A percentile compares a stretch with the other conserved stretches of the same genome.
These are phyloP conservation scores for Thalia dealbata DNA, from an alignment of 176 grass and related monocot species.

Conservation along the genomic window DNA sequence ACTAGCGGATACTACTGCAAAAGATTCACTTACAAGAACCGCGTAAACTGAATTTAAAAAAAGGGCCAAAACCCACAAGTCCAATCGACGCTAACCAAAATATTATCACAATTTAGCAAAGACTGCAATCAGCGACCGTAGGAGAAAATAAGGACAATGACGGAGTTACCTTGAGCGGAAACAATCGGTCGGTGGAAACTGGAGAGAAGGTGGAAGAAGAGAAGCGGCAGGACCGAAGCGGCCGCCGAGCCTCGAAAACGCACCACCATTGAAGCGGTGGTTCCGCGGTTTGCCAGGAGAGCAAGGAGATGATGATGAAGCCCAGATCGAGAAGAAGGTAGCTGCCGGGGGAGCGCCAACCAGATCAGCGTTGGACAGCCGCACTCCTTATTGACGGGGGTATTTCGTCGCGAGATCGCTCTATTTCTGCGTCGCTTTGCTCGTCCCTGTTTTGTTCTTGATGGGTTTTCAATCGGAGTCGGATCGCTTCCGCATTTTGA, in stretches of 20 bases:
- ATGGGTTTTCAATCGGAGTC: neutral
- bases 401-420: neutral
- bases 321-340: neutral
- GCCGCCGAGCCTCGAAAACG: neutral
- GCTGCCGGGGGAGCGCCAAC: neutral
- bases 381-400: neutral
- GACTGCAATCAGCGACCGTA: neutral
- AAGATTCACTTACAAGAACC: too few species aligned
- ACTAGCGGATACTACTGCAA: too few species aligned
- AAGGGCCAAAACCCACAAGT: neutral
- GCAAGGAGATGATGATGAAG: neutral
- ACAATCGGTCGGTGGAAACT: neutral
- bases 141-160: neutral
- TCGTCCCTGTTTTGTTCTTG: neutral
- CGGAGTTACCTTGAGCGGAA: slow-evolving; percentile 1
- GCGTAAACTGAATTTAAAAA: neutral
- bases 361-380: neutral
- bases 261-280: neutral
- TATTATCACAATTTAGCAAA: neutral
- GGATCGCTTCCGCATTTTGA: too few species aligned
- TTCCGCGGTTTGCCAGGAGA: neutral
- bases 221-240: neutral
- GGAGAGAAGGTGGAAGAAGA: neutral
- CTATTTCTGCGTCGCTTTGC: neutral
- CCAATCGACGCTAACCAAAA: neutral